phyloP scores from a whole-genome alignment of 805 yeast species.

The Limtongia smithiae region DNA sequence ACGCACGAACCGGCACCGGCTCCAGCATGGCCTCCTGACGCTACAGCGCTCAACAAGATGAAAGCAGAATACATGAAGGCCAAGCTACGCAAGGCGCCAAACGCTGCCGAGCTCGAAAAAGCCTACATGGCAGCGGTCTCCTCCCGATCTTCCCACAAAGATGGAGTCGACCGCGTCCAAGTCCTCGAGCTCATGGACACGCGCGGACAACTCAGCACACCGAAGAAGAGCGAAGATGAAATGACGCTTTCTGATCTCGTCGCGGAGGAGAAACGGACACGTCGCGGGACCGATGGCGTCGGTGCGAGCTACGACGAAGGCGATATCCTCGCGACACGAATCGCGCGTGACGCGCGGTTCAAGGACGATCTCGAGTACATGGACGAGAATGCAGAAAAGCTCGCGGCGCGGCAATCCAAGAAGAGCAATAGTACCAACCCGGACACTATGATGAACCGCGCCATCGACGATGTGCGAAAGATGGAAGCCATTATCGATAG shows the following conservation, averaged over 20 bases:
- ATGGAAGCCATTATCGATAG: slow-evolving; percentile 37
- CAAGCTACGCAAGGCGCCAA: slow-evolving; percentile 34
- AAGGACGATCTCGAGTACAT: slow-evolving; percentile 44
- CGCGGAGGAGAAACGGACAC: slow-evolving; percentile 36
- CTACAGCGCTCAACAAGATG: slow-evolving; percentile 36
- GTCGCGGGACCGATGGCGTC: no score
- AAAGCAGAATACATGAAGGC: slow-evolving; percentile 39
- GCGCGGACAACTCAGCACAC: slow-evolving; percentile 18
- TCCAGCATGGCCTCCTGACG: no score
- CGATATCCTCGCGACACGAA: slow-evolving; percentile 37
- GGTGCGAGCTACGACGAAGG: slow-evolving; percentile 29
- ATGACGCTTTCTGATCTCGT: slow-evolving; percentile 42
- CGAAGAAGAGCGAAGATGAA: slow-evolving; percentile 33
- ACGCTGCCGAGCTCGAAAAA: slow-evolving; percentile 32
- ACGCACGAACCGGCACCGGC: slow-evolving; percentile 1
- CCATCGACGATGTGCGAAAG: slow-evolving; percentile 33
- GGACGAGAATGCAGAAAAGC: slow-evolving; percentile 42
- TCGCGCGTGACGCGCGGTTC: slow-evolving; percentile 41
- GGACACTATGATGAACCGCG: slow-evolving; percentile 34
- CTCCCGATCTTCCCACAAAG: background rate
- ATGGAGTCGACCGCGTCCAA: slow-evolving; percentile 8
- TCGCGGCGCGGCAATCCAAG: slow-evolving; percentile 38
- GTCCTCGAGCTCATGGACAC: slow-evolving; percentile 23
- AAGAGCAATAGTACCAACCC: slow-evolving; percentile 30
- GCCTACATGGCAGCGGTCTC: slow-evolving; percentile 27